phyloP scores from a whole-genome alignment of 148 eudicot genomes.

The Fagopyrum homotropicum region DNA sequence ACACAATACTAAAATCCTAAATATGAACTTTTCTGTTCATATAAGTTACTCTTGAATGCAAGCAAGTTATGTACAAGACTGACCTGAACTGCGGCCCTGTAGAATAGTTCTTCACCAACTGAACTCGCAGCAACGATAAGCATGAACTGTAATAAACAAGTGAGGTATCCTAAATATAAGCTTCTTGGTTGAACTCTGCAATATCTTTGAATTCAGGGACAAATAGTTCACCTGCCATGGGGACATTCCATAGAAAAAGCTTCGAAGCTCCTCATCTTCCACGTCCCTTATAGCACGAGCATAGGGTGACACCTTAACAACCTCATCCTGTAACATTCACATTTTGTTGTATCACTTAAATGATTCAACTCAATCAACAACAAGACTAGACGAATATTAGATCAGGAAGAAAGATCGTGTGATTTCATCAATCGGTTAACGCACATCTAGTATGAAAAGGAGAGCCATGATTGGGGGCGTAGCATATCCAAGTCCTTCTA shows the following conservation, averaged over 20 bases:
- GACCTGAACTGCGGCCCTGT: constrained; percentile 99
- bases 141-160: constrained; percentile 50
- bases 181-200: not conserved
- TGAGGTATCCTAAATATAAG: not conserved
- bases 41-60: not conserved
- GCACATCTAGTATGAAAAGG: constrained; percentile 89
- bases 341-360: not conserved
- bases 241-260: constrained; percentile 95
- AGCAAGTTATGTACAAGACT: constrained; percentile 6
- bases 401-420: not conserved
- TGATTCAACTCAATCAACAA: not conserved
- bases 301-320: constrained; percentile 92
- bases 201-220: not conserved
- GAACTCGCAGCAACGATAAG: constrained; percentile 96
- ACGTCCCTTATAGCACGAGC: constrained; percentile 99
- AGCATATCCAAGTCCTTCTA: constrained; percentile 93
- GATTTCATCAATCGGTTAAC: not conserved
- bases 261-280: constrained; percentile 91
- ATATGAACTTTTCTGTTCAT: not conserved
- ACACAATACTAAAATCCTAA: not conserved
- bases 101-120: constrained; percentile 97
- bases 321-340: constrained; percentile 67
- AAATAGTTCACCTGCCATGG: constrained; percentile 86
- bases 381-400: not conserved
- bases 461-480: constrained; percentile 97